Evolutionary conservation across 805 yeast genomes (phyloP).

Genomic region (Hagleromyces aurorensis): DNA sequence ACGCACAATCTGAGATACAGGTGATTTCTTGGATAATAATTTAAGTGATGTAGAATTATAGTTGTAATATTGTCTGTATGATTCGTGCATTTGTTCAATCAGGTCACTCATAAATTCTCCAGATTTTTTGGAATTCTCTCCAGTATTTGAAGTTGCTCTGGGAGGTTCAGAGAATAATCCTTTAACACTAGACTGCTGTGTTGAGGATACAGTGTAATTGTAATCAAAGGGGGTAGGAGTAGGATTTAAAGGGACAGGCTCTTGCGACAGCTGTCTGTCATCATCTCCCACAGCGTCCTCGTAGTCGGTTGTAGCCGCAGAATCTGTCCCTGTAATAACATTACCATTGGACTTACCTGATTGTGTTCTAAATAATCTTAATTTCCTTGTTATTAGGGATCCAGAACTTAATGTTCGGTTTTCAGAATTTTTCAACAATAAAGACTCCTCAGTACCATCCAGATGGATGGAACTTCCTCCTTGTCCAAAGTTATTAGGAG

Average conservation of each 20-base stretch:
- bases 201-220: too few species aligned
- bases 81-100: slow-evolving; percentile 19
- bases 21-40: slow-evolving; percentile 19
- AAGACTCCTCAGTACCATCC: slow-evolving; percentile 1
- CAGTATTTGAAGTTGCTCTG: too few species aligned
- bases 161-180: too few species aligned
- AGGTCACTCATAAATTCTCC: slow-evolving; percentile 22
- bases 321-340: slow-evolving; percentile 7
- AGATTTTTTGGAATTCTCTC: too few species aligned
- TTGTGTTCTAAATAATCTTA: slow-evolving; percentile 17
- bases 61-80: slow-evolving; percentile 19
- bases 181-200: too few species aligned
- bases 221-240: too few species aligned
- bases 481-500: slow-evolving; percentile 1
- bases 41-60: slow-evolving; percentile 22
- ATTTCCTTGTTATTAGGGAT: slow-evolving; percentile 22
- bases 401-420: slow-evolving; percentile 21
- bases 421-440: slow-evolving; percentile 5
- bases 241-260: too few species aligned
- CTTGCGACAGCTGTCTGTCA: too few species aligned
- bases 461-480: slow-evolving; percentile 2
- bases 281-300: slow-evolving; percentile 3
- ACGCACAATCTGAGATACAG: slow-evolving; percentile 21
- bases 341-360: slow-evolving; percentile 7
- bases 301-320: slow-evolving; percentile 1